A percentile compares a stretch with the other conserved stretches of the same genome.
These are phyloP conservation scores for Candida jianshihensis DNA, from an alignment of 805 yeast genomes.

Conservation along the genomic window DNA sequence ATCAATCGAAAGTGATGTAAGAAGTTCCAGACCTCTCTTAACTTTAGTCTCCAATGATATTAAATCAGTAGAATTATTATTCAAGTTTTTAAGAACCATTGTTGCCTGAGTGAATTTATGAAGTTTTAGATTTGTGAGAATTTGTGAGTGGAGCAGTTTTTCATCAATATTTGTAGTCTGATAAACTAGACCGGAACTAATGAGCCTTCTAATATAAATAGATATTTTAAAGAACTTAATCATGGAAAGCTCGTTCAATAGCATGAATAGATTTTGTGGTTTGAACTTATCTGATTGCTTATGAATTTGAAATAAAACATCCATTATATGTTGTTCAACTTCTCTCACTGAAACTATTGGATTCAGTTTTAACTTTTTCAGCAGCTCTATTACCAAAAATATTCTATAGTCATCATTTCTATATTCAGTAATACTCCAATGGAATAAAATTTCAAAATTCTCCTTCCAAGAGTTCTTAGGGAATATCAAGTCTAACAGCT, in stretches of 20 bases:
- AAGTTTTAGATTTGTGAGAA: conserved; percentile 54
- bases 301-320: conserved; percentile 30
- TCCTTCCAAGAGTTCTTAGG: conserved; percentile 26
- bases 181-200: conserved; percentile 81
- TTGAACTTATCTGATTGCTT: conserved; percentile 26
- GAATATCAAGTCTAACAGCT: conserved; percentile 22
- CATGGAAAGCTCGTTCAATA: conserved; percentile 34
- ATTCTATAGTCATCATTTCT: conserved; percentile 13
- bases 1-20: conserved; percentile 26
- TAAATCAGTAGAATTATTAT: conserved; percentile 20
- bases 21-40: conserved; percentile 24
- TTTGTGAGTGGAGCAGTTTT: conserved; percentile 43
- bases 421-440: conserved; percentile 33
- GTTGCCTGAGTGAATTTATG: conserved; percentile 47
- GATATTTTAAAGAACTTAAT: conserved; percentile 39
- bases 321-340: conserved; percentile 29
- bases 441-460: conserved; percentile 28
- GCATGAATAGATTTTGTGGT: conserved; percentile 33
- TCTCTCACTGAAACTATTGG: conserved; percentile 20
- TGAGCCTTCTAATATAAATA: conserved; percentile 69
- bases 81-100: conserved; percentile 45
- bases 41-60: conserved; percentile 25
- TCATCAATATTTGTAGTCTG: conserved; percentile 44
- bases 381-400: conserved; percentile 9
- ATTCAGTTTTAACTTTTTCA: conserved; percentile 9